Evolutionary conservation across 306 rosid genomes (phyloP), one percentile per base, ranked within the genome.

Genomic region (Herpetospermum pedunculosum): DNA sequence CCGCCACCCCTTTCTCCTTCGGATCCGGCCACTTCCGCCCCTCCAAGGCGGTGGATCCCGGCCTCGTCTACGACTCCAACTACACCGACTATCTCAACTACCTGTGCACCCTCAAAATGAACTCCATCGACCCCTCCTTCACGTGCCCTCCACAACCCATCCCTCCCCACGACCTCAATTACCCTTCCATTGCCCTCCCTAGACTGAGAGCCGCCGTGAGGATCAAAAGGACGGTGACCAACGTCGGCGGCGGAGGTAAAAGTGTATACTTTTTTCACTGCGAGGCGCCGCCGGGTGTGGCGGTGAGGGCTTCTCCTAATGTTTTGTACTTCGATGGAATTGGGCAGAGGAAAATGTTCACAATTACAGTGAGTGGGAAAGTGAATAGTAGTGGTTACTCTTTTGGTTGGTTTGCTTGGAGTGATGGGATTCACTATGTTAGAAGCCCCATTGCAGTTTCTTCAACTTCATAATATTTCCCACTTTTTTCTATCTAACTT

Each of bases 21-120:
- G 99, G 99, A 1, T 76, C 97, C 0, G 99, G 99, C 64, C 97
- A 94, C 48, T 87, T 94, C 79, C n/a, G 75, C 26, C 97, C 97
- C 40, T 50, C 77, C 43, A 78, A 76, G 81, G 96, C 92, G 21
- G 85, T 84, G 58, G 86, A 91, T 75, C 97, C 99, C 2, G 96
- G 97, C 37, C 95, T 94, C 3, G 86, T 94, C 7, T 94, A 91
- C n/a, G 86, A 91, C 76, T 84, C 97, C 37, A 85, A 94, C 15
- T 88, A 89, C 83, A 77, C 4, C 5, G 96, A 94, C 80, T 91
- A 94, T 74, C 78, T 94, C 81, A 80, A 79, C 29, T 84, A 94
- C 81, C 64, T 82, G 0, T 91, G 96, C 75, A 76, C 76, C 75
- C 55, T 75, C 34, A 88, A 84, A 7, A 62, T 87, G 63, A 79